Percentiles rank a stretch among this genome's conserved stretches.
These are phyloP conservation scores for Sugiyamaella japonica DNA, from an alignment of 1,139 yeast species.

Conservation along the genomic window DNA sequence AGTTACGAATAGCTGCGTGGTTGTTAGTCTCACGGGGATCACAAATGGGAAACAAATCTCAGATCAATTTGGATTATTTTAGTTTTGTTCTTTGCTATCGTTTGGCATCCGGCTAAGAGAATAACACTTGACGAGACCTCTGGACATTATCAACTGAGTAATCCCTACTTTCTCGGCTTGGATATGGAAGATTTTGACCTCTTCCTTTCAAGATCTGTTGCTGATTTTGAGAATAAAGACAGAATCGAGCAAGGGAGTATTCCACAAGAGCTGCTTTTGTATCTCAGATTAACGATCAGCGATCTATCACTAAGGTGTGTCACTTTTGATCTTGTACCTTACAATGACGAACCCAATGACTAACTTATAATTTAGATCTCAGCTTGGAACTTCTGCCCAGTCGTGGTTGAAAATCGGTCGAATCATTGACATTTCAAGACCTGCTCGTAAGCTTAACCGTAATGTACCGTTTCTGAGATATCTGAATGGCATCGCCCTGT, in stretches of 20 bases:
- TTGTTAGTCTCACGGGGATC: too few species aligned
- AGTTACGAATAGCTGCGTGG: not conserved
- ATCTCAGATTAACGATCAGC: conserved; percentile 10
- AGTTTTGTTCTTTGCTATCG: not conserved
- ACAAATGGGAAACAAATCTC: too few species aligned
- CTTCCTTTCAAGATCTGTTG: conserved; percentile 1
- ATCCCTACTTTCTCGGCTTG: not conserved
- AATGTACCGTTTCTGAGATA: conserved; percentile 20
- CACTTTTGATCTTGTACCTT: not conserved
- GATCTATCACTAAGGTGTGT: conserved; percentile 18
- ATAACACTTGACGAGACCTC: too few species aligned
- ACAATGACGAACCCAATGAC: not conserved
- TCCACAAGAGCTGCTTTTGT: conserved; percentile 17
- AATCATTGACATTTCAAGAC: conserved; percentile 1
- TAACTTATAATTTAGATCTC: conserved; percentile 1
- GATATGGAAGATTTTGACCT: conserved; percentile 4
- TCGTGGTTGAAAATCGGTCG: conserved; percentile 4
- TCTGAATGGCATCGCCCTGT: conserved; percentile 29
- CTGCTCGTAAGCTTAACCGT: not conserved
- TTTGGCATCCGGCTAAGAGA: not conserved
- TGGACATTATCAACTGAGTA: not conserved
- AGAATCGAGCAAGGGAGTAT: conserved; percentile 15
- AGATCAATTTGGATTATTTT: too few species aligned
- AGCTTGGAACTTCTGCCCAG: conserved; percentile 3
- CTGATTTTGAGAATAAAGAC: conserved; percentile 10